phyloP scores from a whole-genome alignment of 2,329 filamentous ascomycete genomes.

The Plenodomus biglobosus region DNA sequence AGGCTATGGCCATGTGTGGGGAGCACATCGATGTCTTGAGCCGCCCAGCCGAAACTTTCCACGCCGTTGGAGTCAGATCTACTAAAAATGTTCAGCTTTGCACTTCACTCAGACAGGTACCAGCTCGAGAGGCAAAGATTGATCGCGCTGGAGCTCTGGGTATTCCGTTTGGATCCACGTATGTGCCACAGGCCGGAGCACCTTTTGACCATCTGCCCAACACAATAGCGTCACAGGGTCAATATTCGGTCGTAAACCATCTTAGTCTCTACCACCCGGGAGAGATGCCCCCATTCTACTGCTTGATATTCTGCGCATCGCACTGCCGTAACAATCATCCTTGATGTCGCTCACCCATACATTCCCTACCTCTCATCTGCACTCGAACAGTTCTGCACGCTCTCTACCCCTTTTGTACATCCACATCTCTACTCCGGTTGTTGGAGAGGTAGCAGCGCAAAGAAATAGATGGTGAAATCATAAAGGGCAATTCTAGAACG shows the following conservation, averaged over 20 bases:
- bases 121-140: background rate
- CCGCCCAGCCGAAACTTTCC: slow-evolving; percentile 2
- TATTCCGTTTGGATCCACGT: slow-evolving; percentile 7
- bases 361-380: background rate
- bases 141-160: background rate
- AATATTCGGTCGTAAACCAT: slow-evolving; percentile 2
- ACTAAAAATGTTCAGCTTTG: background rate
- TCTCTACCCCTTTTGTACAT: background rate
- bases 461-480: background rate
- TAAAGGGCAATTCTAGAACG: slow-evolving; percentile 5
- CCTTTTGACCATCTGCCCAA: slow-evolving; percentile 11
- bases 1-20: slow-evolving; percentile 9
- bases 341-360: background rate
- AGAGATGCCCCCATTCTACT: background rate
- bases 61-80: slow-evolving; percentile 2
- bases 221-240: slow-evolving; percentile 24
- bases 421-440: background rate
- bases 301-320: background rate
- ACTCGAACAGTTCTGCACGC: background rate
- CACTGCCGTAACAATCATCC: background rate
- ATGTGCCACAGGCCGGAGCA: slow-evolving; percentile 17
- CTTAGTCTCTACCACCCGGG: background rate
- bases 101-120: background rate
- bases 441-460: background rate
- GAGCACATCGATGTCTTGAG: slow-evolving; percentile 2